These are phyloP conservation scores for Russula abietina DNA, from an alignment of 768 basidiomycete species.

Conservation along the genomic window DNA sequence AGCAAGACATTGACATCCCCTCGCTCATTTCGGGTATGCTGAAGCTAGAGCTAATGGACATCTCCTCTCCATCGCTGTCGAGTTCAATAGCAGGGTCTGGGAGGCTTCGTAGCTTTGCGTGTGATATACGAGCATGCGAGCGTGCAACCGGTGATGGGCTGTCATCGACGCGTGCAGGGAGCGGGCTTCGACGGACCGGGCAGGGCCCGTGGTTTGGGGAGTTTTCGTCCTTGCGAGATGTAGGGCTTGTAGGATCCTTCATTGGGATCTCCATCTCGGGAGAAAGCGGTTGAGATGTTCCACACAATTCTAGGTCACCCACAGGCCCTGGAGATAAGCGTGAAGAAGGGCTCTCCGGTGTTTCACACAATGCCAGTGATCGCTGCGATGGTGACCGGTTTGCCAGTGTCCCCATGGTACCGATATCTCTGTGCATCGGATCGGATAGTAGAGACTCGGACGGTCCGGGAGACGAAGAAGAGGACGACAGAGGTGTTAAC, in stretches of 20 bases:
- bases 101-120: conserved; percentile 21
- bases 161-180: neutral
- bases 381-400: neutral
- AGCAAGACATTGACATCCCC: neutral
- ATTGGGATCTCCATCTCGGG: neutral
- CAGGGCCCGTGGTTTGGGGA: neutral
- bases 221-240: conserved; percentile 3
- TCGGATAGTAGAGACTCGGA: neutral
- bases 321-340: neutral
- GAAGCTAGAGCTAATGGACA: conserved; percentile 1
- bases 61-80: conserved; percentile 19
- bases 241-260: conserved; percentile 5
- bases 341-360: neutral
- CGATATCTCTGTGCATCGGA: neutral
- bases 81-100: conserved; percentile 3
- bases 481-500: conserved; percentile 12
- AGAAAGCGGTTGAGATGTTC: neutral
- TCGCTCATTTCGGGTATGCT: neutral
- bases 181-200: neutral
- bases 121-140: conserved; percentile 8
- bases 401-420: neutral
- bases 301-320: neutral
- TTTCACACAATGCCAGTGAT: neutral
- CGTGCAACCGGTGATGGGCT: neutral
- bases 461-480: neutral